These are phyloP conservation scores for Candida sanyaensis DNA, from an alignment of 1,139 yeast genomes.

Conservation along the genomic window DNA sequence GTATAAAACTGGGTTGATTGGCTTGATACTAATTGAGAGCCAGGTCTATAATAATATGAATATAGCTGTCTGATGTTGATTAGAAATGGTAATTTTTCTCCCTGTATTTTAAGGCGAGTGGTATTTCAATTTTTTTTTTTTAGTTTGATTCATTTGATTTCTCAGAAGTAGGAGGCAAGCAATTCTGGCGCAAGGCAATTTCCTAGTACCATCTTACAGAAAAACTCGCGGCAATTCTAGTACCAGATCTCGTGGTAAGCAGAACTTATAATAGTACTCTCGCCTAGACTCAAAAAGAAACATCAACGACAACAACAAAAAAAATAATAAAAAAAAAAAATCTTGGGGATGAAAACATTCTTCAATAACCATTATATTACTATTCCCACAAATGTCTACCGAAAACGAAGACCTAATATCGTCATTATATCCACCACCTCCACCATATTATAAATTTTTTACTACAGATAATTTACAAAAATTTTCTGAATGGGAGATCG, in stretches of 20 bases:
- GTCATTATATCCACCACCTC: slow-evolving; percentile 86
- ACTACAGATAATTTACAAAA: slow-evolving; percentile 58
- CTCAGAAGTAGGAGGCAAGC: no score
- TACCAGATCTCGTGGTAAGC: no score
- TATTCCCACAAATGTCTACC: slow-evolving; percentile 2
- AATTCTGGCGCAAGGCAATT: no score
- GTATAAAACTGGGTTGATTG: neutral
- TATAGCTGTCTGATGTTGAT: neutral
- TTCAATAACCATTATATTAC: neutral
- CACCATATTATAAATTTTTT: slow-evolving; percentile 69
- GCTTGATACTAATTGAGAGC: neutral
- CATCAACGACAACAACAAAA: neutral
- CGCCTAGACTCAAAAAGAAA: neutral
- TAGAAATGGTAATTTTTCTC: slow-evolving; percentile 2
- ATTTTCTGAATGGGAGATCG: slow-evolving; percentile 23
- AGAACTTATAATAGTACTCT: no score
- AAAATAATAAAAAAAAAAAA: no score
- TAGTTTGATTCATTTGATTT: neutral
- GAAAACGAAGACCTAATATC: slow-evolving; percentile 46
- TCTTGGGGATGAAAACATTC: neutral
- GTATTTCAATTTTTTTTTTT: neutral
- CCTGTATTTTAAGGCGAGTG: neutral
- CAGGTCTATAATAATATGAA: no score
- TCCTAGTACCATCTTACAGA: no score
- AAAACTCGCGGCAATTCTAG: no score